Evolutionary conservation across 2,329 filamentous ascomycete species (phyloP).

Genomic region (Podosphaera fusca): DNA sequence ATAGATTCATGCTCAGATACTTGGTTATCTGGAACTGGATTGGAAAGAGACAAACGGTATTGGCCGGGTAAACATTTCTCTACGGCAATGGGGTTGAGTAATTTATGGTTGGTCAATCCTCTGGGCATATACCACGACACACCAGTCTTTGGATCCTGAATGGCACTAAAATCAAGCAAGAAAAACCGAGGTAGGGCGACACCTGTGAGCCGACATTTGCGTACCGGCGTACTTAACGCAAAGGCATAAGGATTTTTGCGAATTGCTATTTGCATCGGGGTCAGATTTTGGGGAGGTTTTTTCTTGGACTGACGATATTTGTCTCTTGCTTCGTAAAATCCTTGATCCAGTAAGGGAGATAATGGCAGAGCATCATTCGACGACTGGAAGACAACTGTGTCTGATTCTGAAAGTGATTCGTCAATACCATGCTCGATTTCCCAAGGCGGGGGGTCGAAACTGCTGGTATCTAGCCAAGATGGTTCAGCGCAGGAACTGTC

Average conservation of each 20-base stretch:
- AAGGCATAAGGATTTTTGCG: constrained; percentile 40
- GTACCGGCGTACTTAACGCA: constrained; percentile 35
- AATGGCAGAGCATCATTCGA: constrained; percentile 18
- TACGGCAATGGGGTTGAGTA: neutral
- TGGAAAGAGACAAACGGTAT: neutral
- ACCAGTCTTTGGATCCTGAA: constrained; percentile 28
- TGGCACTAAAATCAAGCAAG: constrained; percentile 34
- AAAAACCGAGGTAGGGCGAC: constrained; percentile 34
- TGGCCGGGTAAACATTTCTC: neutral
- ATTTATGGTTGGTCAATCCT: constrained; percentile 13
- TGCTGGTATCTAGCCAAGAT: neutral
- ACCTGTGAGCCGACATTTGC: constrained; percentile 28
- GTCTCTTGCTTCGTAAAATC: constrained; percentile 17
- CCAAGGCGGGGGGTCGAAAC: neutral
- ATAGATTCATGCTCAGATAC: neutral
- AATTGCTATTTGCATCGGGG: constrained; percentile 30
- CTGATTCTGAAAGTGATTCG: neutral
- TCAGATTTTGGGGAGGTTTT: constrained; percentile 17
- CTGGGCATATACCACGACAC: constrained; percentile 33
- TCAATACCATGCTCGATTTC: neutral
- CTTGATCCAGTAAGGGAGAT: constrained; percentile 24
- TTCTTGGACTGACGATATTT: constrained; percentile 10
- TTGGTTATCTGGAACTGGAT: neutral
- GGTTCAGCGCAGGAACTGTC: neutral
- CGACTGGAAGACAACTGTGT: neutral